Conservation (phyloP, 2,329 filamentous ascomycete species). For the Malbranchea zuffiana region DNA sequence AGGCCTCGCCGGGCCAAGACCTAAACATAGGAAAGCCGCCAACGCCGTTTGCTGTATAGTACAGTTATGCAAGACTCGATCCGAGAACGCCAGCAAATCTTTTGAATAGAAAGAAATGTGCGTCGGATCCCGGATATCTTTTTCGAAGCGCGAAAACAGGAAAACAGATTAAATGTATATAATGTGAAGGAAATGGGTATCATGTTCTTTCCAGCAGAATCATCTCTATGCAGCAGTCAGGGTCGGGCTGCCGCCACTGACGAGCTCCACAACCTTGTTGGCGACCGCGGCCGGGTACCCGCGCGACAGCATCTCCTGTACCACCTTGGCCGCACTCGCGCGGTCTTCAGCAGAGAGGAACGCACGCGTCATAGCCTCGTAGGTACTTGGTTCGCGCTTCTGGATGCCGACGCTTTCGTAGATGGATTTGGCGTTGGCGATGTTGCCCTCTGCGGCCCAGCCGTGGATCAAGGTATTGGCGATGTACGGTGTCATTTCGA, state of each 20-base stretch:
- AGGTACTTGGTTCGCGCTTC: slow-evolving; percentile 90
- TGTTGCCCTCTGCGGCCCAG: slow-evolving; percentile 77
- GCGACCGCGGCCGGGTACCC: slow-evolving; percentile 88
- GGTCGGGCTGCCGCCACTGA: slow-evolving; percentile 40
- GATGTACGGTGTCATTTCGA: slow-evolving; percentile 92
- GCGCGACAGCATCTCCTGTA: slow-evolving; percentile 79
- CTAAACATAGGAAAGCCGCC: slow-evolving; percentile 4
- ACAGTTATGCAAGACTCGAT: slow-evolving; percentile 3
- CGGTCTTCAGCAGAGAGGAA: slow-evolving; percentile 77
- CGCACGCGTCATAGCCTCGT: slow-evolving; percentile 95
- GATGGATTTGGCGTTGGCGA: slow-evolving; percentile 64
- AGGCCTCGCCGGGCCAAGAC: background rate
- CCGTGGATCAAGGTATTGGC: slow-evolving; percentile 97
- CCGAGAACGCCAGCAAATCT: slow-evolving; percentile 1
- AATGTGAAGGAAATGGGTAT: background rate
- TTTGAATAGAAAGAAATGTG: slow-evolving; percentile 6
- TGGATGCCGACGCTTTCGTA: slow-evolving; percentile 67
- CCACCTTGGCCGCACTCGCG: slow-evolving; percentile 62
- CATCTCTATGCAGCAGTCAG: background rate
- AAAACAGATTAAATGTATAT: background rate
- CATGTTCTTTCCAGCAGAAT: slow-evolving; percentile 7
- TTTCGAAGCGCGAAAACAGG: slow-evolving; percentile 1
- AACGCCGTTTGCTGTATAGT: slow-evolving; percentile 8
- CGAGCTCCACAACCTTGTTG: slow-evolving; percentile 84
- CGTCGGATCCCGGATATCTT: slow-evolving; percentile 8